Base-by-base conservation (phyloP, 1,284 basidiomycete species). In the Amylostereum areolatum region DNA sequence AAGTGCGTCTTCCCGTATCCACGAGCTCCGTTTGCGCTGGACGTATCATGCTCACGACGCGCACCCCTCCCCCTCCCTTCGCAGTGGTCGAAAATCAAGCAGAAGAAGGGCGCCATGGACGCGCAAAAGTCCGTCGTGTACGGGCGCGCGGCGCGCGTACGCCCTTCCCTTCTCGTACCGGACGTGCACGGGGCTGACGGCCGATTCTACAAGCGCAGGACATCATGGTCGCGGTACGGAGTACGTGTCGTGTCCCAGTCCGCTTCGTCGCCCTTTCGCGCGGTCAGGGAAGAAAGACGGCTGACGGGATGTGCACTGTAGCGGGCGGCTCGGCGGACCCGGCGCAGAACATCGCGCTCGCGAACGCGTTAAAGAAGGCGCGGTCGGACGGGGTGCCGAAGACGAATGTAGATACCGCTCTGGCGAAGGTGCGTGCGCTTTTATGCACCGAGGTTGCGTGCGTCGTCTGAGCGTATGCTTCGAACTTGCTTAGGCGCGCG, bases 11-110 rank as follows among this genome's bases (percentile, higher is more conserved):
- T 7, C 36, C 35, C 12, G 11, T 32, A 28, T 27, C 43, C 18
- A 8, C 3, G 11, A n/a, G 12, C 10, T 29, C 8, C 18, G 8
- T 5, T n/a, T n/a, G 29, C 32, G 12, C 12, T 9, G 11, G 3
- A 8, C 1, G 9, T n/a, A 4, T 45, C 37, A 35, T 10, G 25
- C 33, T 47, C 24, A 12, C 18, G 11, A 18, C 18, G 18, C 18
- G 18, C 18, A 18, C 18, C 18, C 18, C 18, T 18, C 18, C 18
- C 18, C 18, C 18, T 18, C 18, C 18, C 18, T 12, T 18, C 49
- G 12, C 51, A 89, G 83, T 93, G 90, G 90, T 89, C 89, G 2
- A 93, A 93, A 73, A 92, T 93, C 63, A 85, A 89, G 63, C 80
- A 89, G 53, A 79, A 77, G 59, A 93, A 93, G 60, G 89, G 86